Base-by-base conservation (phyloP, 2,329 filamentous ascomycete species). In the Talaromyces albobiverticillius region DNA sequence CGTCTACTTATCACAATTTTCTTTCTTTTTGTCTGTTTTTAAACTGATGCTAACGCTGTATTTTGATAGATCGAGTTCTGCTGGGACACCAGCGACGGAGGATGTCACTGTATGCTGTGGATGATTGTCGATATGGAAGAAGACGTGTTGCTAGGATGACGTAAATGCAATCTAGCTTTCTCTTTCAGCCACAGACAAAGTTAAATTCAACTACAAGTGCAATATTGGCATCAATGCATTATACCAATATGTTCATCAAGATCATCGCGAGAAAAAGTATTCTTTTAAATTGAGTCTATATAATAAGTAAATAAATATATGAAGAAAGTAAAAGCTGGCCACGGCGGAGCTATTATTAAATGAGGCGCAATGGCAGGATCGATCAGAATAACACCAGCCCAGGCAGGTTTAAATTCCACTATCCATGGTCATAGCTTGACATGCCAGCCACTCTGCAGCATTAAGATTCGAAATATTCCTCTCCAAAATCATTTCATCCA, bases 81-180 rank as follows among this genome's bases (percentile, higher is more conserved):
- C 29, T 10, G 51, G 25, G 16, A 41, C 55, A 18, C 23, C 41
- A n/a, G 55, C 48, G 18, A 42, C 31, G 38, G 54, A 56, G 23
- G 51, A 53, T 26, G 55, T 54, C 11, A 57, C 55, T 9, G 51
- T 54, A 9, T 57, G 55, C 41, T 57, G 55, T 47, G 55, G 55
- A 32, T 57, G 46, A 54, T 29, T 29, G 10, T 29, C n/a, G 18
- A 38, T 20, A 20, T 18, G n/a, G n/a, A 5, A 29, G 26, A 29
- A 29, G 26, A 29, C 10, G 26, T 5, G 10, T 29, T 10, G 5
- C 26, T 10, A n/a, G n/a, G n/a, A n/a, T n/a, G n/a, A n/a, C n/a
- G n/a, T n/a, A n/a, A n/a, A n/a, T n/a, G n/a, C n/a, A n/a, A n/a
- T n/a, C n/a, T n/a, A n/a, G n/a, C n/a, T n/a, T n/a, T n/a, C n/a